These are phyloP conservation scores for Phytophthora gonapodyides DNA, from an alignment of 352 stramenopile species.

Conservation along the genomic window DNA sequence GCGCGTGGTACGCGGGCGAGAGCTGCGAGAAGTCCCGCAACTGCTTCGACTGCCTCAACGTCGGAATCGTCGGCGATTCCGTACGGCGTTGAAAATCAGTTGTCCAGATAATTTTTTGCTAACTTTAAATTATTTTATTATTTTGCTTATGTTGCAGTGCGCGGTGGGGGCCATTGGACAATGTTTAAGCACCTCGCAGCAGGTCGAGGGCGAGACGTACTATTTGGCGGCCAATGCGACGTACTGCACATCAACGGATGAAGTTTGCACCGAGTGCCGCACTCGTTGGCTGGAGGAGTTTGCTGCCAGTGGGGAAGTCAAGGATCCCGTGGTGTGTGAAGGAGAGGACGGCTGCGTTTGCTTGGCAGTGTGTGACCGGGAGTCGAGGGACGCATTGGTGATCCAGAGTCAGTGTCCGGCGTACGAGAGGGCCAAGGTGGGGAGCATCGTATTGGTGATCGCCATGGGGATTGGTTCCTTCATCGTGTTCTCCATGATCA, in stretches of 20 bases:
- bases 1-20: slow-evolving; percentile 38
- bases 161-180: slow-evolving; percentile 31
- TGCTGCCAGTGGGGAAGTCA: slow-evolving; percentile 18
- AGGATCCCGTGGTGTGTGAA: slow-evolving; percentile 22
- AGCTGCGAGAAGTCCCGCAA: slow-evolving; percentile 33
- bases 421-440: slow-evolving; percentile 21
- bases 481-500: slow-evolving; percentile 35
- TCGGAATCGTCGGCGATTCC: slow-evolving; percentile 31
- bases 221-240: slow-evolving; percentile 44
- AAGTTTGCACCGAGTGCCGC: slow-evolving; percentile 38
- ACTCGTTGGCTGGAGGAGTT: slow-evolving; percentile 31
- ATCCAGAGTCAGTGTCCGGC: slow-evolving; percentile 24
- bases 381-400: slow-evolving; percentile 23
- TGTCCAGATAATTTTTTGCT: not conserved
- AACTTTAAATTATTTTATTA: not conserved
- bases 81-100: slow-evolving; percentile 13
- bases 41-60: slow-evolving; percentile 50
- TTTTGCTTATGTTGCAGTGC: slow-evolving; percentile 31
- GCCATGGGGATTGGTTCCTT: slow-evolving; percentile 19
- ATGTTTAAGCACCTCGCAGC: slow-evolving; percentile 28
- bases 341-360: slow-evolving; percentile 41
- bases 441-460: slow-evolving; percentile 27
- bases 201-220: slow-evolving; percentile 41
- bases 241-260: slow-evolving; percentile 53
- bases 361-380: slow-evolving; percentile 44